Conservation (phyloP, 306 rosid species). For the Glycyrrhiza uralensis region DNA sequence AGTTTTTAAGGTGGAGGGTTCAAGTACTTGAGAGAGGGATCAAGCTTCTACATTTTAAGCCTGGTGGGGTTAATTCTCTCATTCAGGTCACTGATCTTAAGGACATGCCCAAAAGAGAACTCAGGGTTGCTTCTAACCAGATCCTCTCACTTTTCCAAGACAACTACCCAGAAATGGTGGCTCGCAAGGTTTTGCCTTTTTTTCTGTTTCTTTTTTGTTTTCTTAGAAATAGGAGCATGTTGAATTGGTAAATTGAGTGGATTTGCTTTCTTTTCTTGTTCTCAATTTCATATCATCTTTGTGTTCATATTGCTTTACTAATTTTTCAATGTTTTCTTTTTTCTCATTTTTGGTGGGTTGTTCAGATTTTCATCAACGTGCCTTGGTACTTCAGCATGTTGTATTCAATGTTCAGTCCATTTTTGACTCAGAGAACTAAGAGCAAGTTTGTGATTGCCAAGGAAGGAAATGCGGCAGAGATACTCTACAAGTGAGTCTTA, state of each 20-base stretch:
- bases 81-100: constrained; percentile 95
- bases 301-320: no score
- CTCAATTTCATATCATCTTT: not conserved
- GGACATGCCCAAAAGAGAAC: constrained; percentile 96
- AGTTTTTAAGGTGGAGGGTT: constrained; percentile 91
- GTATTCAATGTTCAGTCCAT: constrained; percentile 91
- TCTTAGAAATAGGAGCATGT: not conserved
- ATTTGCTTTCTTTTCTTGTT: not conserved
- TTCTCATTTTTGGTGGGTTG: not conserved
- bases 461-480: constrained; percentile 94
- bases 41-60: constrained; percentile 72
- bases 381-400: constrained; percentile 95
- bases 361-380: constrained; percentile 90
- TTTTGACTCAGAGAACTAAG: constrained; percentile 89
- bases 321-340: not conserved
- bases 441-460: constrained; percentile 94
- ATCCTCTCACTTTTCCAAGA: constrained; percentile 92
- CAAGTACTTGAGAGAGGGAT: constrained; percentile 88
- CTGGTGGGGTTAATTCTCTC: constrained; percentile 83
- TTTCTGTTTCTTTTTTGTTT: constrained; percentile 8
- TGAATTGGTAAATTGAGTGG: not conserved
- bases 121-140: constrained; percentile 87
- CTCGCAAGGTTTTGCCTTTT: constrained; percentile 57
- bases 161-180: constrained; percentile 95
- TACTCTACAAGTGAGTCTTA: constrained; percentile 78